Evolutionary conservation across 306 rosid genomes (phyloP).

Genomic region (Inga laurina): DNA sequence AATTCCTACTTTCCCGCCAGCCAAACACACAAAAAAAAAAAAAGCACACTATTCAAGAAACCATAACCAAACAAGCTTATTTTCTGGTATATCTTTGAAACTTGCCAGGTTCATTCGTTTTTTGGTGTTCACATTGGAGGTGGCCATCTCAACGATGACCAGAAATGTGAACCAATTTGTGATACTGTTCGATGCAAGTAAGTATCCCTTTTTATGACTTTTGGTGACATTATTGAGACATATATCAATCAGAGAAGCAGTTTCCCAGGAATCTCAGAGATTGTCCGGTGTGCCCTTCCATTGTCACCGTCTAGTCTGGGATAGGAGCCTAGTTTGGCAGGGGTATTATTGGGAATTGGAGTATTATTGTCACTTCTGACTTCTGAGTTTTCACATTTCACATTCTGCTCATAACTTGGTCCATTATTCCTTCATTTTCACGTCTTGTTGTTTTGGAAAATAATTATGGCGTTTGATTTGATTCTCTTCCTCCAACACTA

Average conservation of each 20-base stretch:
- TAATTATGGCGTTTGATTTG: constrained; percentile 28
- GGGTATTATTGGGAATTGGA: constrained; percentile 79
- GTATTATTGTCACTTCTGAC: neutral
- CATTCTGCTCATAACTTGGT: constrained; percentile 41
- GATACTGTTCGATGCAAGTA: constrained; percentile 90
- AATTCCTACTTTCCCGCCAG: neutral
- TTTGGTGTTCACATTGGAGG: constrained; percentile 87
- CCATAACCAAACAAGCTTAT: neutral
- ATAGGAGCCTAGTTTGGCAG: constrained; percentile 17
- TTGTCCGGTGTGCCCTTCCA: constrained; percentile 63
- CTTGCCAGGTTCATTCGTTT: constrained; percentile 74
- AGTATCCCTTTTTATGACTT: constrained; percentile 27
- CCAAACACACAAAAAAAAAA: neutral
- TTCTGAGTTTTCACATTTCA: neutral
- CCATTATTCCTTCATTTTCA: constrained; percentile 37
- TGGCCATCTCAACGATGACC: constrained; percentile 83
- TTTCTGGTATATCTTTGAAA: neutral
- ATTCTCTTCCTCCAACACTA: neutral
- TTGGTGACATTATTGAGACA: neutral
- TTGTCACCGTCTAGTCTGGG: constrained; percentile 37
- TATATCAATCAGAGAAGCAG: neutral
- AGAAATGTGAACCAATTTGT: constrained; percentile 78
- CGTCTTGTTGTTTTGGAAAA: constrained; percentile 39
- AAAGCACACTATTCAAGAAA: neutral
- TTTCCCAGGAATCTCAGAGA: constrained; percentile 32